phyloP scores from a whole-genome alignment of 768 basidiomycete genomes.

The Lactarius pseudohatsudake region DNA sequence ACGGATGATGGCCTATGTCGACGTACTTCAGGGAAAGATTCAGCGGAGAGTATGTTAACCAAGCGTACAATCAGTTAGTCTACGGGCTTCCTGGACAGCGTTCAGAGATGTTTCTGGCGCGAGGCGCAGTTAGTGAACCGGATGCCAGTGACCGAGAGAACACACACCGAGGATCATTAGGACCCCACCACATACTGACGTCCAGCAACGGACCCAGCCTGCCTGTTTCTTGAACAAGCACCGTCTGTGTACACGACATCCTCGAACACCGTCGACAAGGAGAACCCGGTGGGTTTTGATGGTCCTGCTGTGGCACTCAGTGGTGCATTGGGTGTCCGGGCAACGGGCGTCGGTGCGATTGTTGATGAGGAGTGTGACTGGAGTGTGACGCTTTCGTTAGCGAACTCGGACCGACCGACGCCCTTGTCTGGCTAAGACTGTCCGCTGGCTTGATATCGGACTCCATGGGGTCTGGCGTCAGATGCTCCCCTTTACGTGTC shows the following conservation, averaged over 20 bases:
- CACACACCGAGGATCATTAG: slow-evolving; percentile 56
- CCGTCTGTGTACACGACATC: slow-evolving; percentile 83
- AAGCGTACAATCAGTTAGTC: slow-evolving; percentile 73
- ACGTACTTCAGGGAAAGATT: background rate
- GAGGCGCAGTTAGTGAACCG: background rate
- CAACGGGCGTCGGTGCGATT: background rate
- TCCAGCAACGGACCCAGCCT: slow-evolving; percentile 67
- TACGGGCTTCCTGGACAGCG: slow-evolving; percentile 69
- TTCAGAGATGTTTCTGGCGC: slow-evolving; percentile 72
- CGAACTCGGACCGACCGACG: background rate
- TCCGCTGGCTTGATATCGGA: background rate
- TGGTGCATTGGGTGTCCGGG: background rate
- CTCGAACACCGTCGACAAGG: slow-evolving; percentile 35
- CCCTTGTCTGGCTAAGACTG: background rate
- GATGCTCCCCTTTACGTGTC: too few species aligned
- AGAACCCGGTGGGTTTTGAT: slow-evolving; percentile 23
- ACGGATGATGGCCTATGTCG: slow-evolving; percentile 73
- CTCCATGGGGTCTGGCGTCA: background rate
- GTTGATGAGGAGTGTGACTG: background rate
- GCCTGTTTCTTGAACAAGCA: slow-evolving; percentile 82
- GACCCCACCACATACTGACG: slow-evolving; percentile 88
- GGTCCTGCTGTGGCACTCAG: background rate
- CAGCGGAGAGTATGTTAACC: slow-evolving; percentile 4
- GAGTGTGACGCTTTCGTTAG: too few species aligned
- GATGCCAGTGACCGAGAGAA: slow-evolving; percentile 13